Evolutionary conservation across 2,329 filamentous ascomycete species (phyloP), one percentile per base, ranked within the genome.

Genomic region (Talaromyces funiculosus): DNA sequence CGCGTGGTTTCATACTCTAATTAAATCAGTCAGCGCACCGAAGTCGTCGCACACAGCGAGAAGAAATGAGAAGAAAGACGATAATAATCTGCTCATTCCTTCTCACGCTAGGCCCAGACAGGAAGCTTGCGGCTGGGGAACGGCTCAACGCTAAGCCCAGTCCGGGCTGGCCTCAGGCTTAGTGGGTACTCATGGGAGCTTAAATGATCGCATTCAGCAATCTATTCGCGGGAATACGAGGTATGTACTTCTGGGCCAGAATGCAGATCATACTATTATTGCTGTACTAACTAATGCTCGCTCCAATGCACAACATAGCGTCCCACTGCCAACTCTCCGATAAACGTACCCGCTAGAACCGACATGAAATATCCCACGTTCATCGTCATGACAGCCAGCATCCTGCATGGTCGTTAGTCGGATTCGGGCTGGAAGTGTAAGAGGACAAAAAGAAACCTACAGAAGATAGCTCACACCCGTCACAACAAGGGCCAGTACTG

Each of bases 361-460:
- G 89, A 92, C 59, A 91, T 75, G 72, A 93, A 93, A 72, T 94
- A 94, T 12, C 90, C 90, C 16, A 93, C 83, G 67, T 94, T 94
- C 79, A 90, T 85, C 1, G 90, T 92, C 90, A 94, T 96, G 71
- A 95, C 89, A 14, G 89, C 90, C 77, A 96, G 78, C 92, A 96
- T 96, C 62, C 92, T 96, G 57, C 16, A 42, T 22, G 12, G 4
- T 31, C 18, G 40, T 58, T 58, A 58, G 56, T 38, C 18, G 22
- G 14, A 40, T 18, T 40, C 33, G 9, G 20, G 12, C 29, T 8
- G n/a, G 33, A 26, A 26, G 6, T 24, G 43, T n/a, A n/a, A n/a
- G n/a, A n/a, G n/a, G n/a, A n/a, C n/a, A n/a, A n/a, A n/a, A n/a
- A n/a, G n/a, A n/a, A n/a, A 86, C 90, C 83, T 78, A 96, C 92